Conservation (phyloP, 371 early-diverging fungal genomes). For the Dinochytrium kinnereticum region DNA sequence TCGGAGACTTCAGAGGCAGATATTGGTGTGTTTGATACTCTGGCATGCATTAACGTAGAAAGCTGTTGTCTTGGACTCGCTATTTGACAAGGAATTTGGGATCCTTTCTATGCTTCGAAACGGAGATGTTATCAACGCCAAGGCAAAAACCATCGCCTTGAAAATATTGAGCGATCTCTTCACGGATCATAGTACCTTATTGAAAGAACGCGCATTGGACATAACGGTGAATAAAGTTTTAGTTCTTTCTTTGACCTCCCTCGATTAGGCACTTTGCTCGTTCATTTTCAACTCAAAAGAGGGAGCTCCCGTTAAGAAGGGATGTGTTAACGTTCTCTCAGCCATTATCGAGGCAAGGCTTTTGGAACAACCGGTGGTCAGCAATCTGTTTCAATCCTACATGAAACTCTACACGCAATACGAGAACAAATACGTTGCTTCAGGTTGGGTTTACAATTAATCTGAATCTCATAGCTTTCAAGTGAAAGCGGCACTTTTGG, state of each 20-base stretch:
- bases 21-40: neutral
- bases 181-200: neutral
- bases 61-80: slow-evolving; percentile 1
- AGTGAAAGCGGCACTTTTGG: slow-evolving; percentile 37
- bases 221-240: slow-evolving; percentile 12
- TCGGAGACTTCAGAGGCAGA: neutral
- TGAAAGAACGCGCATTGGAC: slow-evolving; percentile 12
- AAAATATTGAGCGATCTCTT: slow-evolving; percentile 26
- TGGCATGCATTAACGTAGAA: neutral
- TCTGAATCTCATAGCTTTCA: neutral
- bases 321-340: slow-evolving; percentile 8
- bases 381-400: slow-evolving; percentile 17
- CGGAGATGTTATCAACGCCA: slow-evolving; percentile 16
- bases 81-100: slow-evolving; percentile 30
- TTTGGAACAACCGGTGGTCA: neutral
- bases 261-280: slow-evolving; percentile 19
- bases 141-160: slow-evolving; percentile 22
- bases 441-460: slow-evolving; percentile 12
- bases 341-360: slow-evolving; percentile 14
- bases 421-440: slow-evolving; percentile 31
- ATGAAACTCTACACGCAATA: slow-evolving; percentile 22
- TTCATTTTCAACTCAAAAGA: slow-evolving; percentile 34
- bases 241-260: neutral
- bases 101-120: slow-evolving; percentile 15
- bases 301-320: slow-evolving; percentile 23